These are phyloP conservation scores for Kuraishia ogatae DNA, from an alignment of 805 yeast genomes.

Conservation along the genomic window DNA sequence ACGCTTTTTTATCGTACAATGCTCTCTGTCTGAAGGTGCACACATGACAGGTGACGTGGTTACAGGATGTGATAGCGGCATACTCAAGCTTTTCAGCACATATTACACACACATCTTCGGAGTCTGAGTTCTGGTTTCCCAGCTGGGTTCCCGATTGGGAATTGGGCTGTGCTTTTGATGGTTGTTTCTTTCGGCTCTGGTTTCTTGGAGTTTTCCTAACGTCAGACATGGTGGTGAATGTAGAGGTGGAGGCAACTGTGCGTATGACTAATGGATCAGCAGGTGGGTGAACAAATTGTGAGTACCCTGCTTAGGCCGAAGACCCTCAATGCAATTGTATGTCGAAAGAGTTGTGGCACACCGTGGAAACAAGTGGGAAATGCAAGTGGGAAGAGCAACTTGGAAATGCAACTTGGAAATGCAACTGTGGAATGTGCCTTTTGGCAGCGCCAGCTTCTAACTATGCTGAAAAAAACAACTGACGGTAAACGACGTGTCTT, in stretches of 20 bases:
- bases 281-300: no score
- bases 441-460: no score
- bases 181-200: not conserved
- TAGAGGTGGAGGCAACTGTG: not conserved
- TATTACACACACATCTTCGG: conserved; percentile 56
- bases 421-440: no score
- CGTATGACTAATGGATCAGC: no score
- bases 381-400: no score
- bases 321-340: no score
- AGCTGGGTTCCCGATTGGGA: conserved; percentile 2
- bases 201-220: not conserved
- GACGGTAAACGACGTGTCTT: no score
- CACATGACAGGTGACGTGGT: conserved; percentile 73
- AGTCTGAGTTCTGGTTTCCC: conserved; percentile 14
- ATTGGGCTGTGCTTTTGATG: not conserved
- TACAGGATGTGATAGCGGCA: conserved; percentile 73
- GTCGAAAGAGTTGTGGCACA: no score
- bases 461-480: no score
- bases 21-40: conserved; percentile 84
- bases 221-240: not conserved
- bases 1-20: conserved; percentile 59
- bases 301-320: no score
- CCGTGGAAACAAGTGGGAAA: no score
- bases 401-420: no score
- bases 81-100: conserved; percentile 69